These are phyloP conservation scores for Leishmania braziliensis DNA, from an alignment of 208 protist genomes.

Conservation along the genomic window DNA sequence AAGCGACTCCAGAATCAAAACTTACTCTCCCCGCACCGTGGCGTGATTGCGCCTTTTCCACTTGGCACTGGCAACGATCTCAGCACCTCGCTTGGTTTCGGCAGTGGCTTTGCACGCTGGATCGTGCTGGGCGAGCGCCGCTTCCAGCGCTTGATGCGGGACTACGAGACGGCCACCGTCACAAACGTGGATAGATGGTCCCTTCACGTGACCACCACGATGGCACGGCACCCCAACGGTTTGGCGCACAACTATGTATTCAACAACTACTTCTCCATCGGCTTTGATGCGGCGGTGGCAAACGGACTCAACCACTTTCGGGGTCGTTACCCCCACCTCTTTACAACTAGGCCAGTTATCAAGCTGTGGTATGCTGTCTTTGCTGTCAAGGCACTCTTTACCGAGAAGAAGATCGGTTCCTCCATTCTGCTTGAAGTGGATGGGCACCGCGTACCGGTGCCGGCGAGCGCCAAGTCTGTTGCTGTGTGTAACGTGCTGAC, in stretches of 20 bases:
- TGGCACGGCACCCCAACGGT: background rate
- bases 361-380: slow-evolving; percentile 76
- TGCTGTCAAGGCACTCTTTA: slow-evolving; percentile 38
- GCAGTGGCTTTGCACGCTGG: slow-evolving; percentile 55
- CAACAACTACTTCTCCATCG: slow-evolving; percentile 79
- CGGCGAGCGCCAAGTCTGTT: slow-evolving; percentile 50
- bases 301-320: slow-evolving; percentile 44
- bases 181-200: slow-evolving; percentile 49
- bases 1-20: slow-evolving; percentile 35
- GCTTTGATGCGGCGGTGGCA: slow-evolving; percentile 61
- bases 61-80: slow-evolving; percentile 80
- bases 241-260: slow-evolving; percentile 26
- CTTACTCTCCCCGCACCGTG: slow-evolving; percentile 8
- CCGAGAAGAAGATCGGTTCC: slow-evolving; percentile 19
- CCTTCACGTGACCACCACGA: slow-evolving; percentile 26
- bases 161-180: slow-evolving; percentile 23
- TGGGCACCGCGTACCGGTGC: slow-evolving; percentile 26
- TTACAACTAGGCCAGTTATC: slow-evolving; percentile 42
- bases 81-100: slow-evolving; percentile 62
- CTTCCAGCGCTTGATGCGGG: slow-evolving; percentile 35
- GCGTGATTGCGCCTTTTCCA: slow-evolving; percentile 54
- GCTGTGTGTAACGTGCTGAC: slow-evolving; percentile 61
- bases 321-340: slow-evolving; percentile 36
- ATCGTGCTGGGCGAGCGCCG: slow-evolving; percentile 36
- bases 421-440: slow-evolving; percentile 37